These are phyloP conservation scores for Pelargonium australe DNA, from an alignment of 441 rosid genomes.

Conservation along the genomic window DNA sequence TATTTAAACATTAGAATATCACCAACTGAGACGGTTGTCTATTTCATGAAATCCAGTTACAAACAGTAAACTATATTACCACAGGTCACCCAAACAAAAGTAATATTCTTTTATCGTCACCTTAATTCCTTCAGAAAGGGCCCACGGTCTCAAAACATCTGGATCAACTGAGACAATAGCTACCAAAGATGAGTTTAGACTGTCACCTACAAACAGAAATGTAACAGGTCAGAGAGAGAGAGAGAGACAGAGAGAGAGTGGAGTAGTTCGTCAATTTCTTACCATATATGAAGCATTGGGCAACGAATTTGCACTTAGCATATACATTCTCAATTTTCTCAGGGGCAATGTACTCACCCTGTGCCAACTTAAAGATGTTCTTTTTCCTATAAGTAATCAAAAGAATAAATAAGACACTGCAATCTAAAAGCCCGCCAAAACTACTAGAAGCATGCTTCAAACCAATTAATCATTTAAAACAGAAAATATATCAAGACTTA, in stretches of 20 bases:
- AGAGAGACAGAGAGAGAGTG: constrained; percentile 18
- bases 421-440: background rate
- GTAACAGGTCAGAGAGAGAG: constrained; percentile 18
- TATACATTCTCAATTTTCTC: constrained; percentile 97
- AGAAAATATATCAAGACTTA: background rate
- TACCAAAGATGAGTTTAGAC: constrained; percentile 80
- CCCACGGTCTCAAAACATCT: constrained; percentile 75
- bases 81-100: background rate
- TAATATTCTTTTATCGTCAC: constrained; percentile 25
- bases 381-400: constrained; percentile 56
- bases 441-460: constrained; percentile 1
- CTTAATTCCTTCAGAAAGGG: constrained; percentile 77
- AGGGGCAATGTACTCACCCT: constrained; percentile 98
- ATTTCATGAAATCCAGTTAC: background rate
- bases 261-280: constrained; percentile 21
- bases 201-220: constrained; percentile 59
- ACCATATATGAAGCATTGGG: constrained; percentile 89
- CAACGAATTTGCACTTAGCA: constrained; percentile 77
- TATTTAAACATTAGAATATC: background rate
- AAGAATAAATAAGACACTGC: constrained; percentile 2
- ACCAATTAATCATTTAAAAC: constrained; percentile 2
- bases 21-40: background rate
- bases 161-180: constrained; percentile 81
- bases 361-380: constrained; percentile 97
- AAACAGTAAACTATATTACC: background rate